A percentile compares a stretch with the other conserved stretches of the same genome.
Evolutionary conservation across 805 yeast species (phyloP).

Genomic region (Pichia insulana): DNA sequence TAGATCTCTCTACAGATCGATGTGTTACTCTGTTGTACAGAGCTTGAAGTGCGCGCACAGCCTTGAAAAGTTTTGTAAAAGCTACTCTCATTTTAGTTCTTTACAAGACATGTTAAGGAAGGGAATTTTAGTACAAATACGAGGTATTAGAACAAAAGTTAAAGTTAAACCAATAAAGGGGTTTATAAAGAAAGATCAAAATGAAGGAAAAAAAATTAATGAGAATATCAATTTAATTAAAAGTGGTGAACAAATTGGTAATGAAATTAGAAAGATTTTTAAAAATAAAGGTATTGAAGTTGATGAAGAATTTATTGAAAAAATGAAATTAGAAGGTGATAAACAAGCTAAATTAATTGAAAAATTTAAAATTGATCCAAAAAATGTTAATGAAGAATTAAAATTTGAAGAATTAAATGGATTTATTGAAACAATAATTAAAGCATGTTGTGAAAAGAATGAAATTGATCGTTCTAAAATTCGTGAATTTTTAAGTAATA

Average conservation of each 20-base stretch:
- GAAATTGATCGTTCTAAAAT: too few relatives aligned
- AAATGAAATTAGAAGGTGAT: slow-evolving; percentile 19
- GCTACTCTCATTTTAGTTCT: too few relatives aligned
- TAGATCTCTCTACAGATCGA: too few relatives aligned
- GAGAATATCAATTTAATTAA: slow-evolving; percentile 8
- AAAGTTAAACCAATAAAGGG: background rate
- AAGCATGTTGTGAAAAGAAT: too few relatives aligned
- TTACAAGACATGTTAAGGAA: too few relatives aligned
- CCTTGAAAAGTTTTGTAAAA: too few relatives aligned
- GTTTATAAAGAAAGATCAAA: too few relatives aligned
- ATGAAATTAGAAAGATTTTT: slow-evolving; percentile 20
- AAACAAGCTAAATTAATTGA: slow-evolving; percentile 14
- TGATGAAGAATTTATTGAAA: slow-evolving; percentile 24
- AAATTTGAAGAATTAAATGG: background rate
- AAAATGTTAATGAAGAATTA: slow-evolving; percentile 19
- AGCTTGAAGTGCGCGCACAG: too few relatives aligned
- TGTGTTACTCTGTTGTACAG: too few relatives aligned
- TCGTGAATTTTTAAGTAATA: too few relatives aligned
- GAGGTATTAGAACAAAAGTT: background rate
- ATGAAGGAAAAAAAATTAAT: slow-evolving; percentile 2
- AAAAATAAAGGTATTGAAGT: slow-evolving; percentile 21
- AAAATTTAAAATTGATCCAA: slow-evolving; percentile 11
- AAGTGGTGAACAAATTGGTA: slow-evolving; percentile 21
- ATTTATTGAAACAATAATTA: too few relatives aligned
- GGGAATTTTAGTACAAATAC: too few relatives aligned